Base-by-base conservation (phyloP, 345 rosid genomes). In the Populus nigra region DNA sequence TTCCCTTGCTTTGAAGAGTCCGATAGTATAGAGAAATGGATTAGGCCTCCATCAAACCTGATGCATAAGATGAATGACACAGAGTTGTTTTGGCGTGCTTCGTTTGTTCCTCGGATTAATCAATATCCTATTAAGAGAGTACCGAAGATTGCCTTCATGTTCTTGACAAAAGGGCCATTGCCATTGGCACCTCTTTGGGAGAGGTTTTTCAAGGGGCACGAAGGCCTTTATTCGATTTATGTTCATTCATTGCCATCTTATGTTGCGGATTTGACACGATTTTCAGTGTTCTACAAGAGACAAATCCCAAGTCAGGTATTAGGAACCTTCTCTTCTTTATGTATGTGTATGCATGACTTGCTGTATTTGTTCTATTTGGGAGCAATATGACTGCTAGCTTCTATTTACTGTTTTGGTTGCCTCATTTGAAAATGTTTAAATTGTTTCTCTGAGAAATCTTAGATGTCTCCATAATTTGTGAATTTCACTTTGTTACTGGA, bases 161-260 rank as follows among this genome's bases (percentile, higher is more conserved):
- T 96, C 88, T 86, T 96, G 80, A 83, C 93, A 8, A 92, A 93
- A 78, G 98, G 99, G 47, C 90, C 93, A 55, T 83, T 96, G 89
- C 97, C 97, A 8, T 80, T 96, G 81, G 92, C 91, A 69, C 93
- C 97, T 27, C 92, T 96, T 16, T 96, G 98, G 99, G 96, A 96
- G 79, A 89, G 79, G 85, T 96, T 93, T 86, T 89, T 93, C 81
- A 79, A 89, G 69, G 97, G 92, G 25, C 85, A 90, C 55, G 83
- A 91, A 73, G 90, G 84, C 83, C 86, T 76, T 65, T 96, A 81
- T 77, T 89, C 97, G 0, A 85, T 92, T 66, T 93, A 96, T 86
- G 80, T 93, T 79, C 99, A 96, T 77, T 73, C 97, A 0, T 63
- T 85, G 76, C 99, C 99, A 5, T 67, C 88, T 62, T 93, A 92